A percentile compares a stretch with the other conserved stretches of the same genome.
These are phyloP conservation scores for Flagelloscypha sp. DNA, from an alignment of 768 basidiomycete genomes.

Conservation along the genomic window DNA sequence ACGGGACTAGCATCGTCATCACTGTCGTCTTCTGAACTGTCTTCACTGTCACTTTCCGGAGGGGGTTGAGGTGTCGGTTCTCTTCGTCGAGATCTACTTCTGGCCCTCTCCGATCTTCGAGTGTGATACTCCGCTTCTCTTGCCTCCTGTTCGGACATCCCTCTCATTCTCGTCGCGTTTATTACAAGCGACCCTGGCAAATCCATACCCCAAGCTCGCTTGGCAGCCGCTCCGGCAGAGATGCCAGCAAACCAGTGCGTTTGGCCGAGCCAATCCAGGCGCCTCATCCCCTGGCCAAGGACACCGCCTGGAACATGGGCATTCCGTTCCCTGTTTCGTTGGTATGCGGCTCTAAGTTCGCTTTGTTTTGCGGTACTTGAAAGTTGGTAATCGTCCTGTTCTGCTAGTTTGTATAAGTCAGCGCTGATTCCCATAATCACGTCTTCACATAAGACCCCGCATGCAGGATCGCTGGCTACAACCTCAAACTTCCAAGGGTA, in stretches of 20 bases:
- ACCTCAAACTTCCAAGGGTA: constrained; percentile 53
- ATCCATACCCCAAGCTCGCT: too few relatives aligned
- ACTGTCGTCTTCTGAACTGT: too few relatives aligned
- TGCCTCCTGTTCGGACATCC: too few relatives aligned
- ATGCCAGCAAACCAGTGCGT: constrained; percentile 61
- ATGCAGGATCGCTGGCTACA: constrained; percentile 29
- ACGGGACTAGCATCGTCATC: too few relatives aligned
- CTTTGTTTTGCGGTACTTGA: constrained; percentile 28
- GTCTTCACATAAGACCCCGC: constrained; percentile 63
- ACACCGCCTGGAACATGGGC: constrained; percentile 61
- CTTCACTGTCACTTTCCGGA: too few relatives aligned
- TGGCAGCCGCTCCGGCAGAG: too few relatives aligned
- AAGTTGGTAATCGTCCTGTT: constrained; percentile 43
- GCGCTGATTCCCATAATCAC: constrained; percentile 47
- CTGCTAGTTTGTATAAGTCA: constrained; percentile 42
- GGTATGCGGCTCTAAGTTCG: constrained; percentile 44
- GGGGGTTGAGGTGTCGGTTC: too few relatives aligned
- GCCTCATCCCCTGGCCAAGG: constrained; percentile 53
- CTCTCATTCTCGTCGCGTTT: too few relatives aligned
- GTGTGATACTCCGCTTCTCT: too few relatives aligned
- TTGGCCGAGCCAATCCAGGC: constrained; percentile 58
- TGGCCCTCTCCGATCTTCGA: too few relatives aligned
- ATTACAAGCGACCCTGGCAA: too few relatives aligned
- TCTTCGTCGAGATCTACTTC: too few relatives aligned
- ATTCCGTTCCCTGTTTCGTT: constrained; percentile 56